Evolutionary conservation across 2,329 filamentous ascomycete genomes (phyloP), one percentile per base, ranked within the genome.

Genomic region (Magnaporthiopsis incrustans): DNA sequence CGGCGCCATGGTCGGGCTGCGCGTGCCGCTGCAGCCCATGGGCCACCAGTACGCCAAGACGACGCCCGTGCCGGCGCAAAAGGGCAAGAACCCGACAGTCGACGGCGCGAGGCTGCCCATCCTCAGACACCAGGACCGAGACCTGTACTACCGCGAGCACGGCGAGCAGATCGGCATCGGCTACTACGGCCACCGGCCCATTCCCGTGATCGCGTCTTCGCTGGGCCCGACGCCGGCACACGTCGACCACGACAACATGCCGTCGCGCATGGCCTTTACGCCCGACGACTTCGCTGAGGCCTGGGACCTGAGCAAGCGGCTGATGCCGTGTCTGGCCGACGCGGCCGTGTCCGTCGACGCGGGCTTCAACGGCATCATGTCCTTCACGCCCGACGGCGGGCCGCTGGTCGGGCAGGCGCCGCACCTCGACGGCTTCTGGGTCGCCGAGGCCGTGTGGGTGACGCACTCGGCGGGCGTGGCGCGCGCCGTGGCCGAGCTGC

Each of bases 371-470:
- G 85, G 85, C 3, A 80, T 88, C 68, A 85, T 88, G 72, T 88
- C 85, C 0, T 88, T 88, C 69, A 88, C 85, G 0, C 85, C 85
- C 0, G 85, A 88, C 63, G 85, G 85, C 0, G 84, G 83, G 0
- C 82, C 85, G 0, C 76, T 88, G 0, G 76, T 88, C 2, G 85
- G 85, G 3, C 79, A 82, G 68, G 77, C 83, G 0, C 84, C 85
- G 8, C 79, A 78, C 18, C 72, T 88, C 0, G 82, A 87, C 59
- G 83, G 83, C 15, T 88, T 88, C 73, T 87, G 79, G 67, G 83
- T 88, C 1, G 85, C 85, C 0, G 85, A 88, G 68, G 85, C 85
- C 6, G 84, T 88, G 0, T 88, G 85, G 85, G 85, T 88, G 0
- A 88, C 85, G 25, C 85, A 88, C 67, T 87, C 85, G 0, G 85